These are phyloP conservation scores for Heliocybe sulcata DNA, from an alignment of 1,284 basidiomycete species.

Conservation along the genomic window DNA sequence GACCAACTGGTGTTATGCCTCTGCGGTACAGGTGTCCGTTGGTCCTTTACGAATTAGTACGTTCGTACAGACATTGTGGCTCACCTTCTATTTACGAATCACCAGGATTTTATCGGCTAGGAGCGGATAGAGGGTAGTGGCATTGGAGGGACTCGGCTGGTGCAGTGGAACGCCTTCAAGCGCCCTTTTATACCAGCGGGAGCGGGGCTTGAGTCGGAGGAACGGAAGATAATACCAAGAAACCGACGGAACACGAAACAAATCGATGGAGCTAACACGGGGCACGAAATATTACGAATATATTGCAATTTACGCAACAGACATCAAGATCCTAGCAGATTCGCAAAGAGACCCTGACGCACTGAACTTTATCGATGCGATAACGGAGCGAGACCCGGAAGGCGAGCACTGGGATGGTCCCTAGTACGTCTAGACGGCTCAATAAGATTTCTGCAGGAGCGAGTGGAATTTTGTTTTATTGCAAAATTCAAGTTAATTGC, in stretches of 20 bases:
- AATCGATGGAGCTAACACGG: neutral
- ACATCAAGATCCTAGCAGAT: neutral
- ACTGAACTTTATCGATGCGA: neutral
- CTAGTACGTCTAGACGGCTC: neutral
- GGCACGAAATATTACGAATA: neutral
- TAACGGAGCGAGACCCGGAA: neutral
- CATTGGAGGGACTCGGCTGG: neutral
- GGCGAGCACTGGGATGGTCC: neutral
- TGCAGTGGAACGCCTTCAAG: neutral
- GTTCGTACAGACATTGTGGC: too few species aligned
- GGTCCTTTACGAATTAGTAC: too few species aligned
- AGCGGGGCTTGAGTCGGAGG: slow-evolving; percentile 1
- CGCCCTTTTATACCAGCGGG: neutral
- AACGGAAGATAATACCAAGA: neutral
- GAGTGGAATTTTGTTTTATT: neutral
- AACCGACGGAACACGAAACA: neutral
- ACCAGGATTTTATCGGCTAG: too few species aligned
- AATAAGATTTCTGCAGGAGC: too few species aligned
- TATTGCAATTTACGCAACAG: neutral
- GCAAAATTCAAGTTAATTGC: neutral
- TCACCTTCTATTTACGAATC: too few species aligned
- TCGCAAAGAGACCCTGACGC: neutral
- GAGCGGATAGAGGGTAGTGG: too few species aligned
- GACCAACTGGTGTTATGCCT: too few species aligned
- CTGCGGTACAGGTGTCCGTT: too few species aligned